Percentiles rank a stretch among this genome's conserved stretches.
Conservation (phyloP, 805 yeast genomes). For the Hanseniaspora lachancei region DNA sequence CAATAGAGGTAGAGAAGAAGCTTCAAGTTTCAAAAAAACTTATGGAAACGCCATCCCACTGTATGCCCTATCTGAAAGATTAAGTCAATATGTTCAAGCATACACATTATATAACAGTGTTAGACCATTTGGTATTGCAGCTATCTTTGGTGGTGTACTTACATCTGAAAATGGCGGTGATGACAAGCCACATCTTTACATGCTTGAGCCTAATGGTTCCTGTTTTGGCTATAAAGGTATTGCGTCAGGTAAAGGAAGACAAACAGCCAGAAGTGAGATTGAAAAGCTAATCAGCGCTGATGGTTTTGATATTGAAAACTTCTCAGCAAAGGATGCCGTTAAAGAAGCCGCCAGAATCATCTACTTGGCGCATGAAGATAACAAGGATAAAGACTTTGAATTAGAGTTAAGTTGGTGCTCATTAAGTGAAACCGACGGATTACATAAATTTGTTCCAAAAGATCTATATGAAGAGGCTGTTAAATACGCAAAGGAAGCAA, state of each 20-base stretch:
- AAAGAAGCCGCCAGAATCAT: constrained; percentile 90
- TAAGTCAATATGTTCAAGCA: constrained; percentile 87
- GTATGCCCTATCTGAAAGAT: constrained; percentile 69
- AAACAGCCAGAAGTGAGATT: constrained; percentile 90
- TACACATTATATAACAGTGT: constrained; percentile 93
- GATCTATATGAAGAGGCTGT: constrained; percentile 73
- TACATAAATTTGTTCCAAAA: constrained; percentile 68
- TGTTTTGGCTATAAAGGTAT: constrained; percentile 97
- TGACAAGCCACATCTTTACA: constrained; percentile 74
- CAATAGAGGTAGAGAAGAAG: constrained; percentile 83
- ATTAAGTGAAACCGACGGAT: constrained; percentile 58
- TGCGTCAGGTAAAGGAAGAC: constrained; percentile 97
- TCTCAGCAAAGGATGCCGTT: constrained; percentile 70
- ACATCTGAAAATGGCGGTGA: constrained; percentile 30
- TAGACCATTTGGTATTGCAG: constrained; percentile 90
- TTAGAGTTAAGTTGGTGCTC: constrained; percentile 88
- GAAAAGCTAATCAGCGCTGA: constrained; percentile 52
- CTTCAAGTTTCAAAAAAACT: constrained; percentile 58
- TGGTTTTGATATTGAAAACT: constrained; percentile 31
- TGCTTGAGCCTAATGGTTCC: constrained; percentile 95
- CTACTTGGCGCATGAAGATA: constrained; percentile 90
- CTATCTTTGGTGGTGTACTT: constrained; percentile 90
- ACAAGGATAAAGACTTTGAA: constrained; percentile 94
- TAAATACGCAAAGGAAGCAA: constrained; percentile 65
- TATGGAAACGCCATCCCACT: constrained; percentile 69